A percentile compares a stretch with the other conserved stretches of the same genome.
These are phyloP conservation scores for Cyclocybe aegerita DNA, from an alignment of 768 basidiomycete genomes.

Conservation along the genomic window DNA sequence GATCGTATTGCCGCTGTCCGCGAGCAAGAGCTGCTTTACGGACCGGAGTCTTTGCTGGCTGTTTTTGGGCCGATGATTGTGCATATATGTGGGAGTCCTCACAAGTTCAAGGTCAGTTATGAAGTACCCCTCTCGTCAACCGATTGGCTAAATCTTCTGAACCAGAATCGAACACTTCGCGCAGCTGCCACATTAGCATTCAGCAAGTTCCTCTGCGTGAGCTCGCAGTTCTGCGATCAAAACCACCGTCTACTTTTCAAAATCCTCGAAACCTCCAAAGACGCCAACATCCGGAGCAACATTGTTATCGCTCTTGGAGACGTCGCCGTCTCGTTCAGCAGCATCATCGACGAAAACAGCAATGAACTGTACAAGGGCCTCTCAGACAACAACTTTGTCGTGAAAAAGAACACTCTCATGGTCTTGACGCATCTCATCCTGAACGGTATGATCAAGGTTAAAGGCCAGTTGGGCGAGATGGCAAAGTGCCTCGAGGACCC, in stretches of 20 bases:
- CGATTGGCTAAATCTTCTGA: not conserved
- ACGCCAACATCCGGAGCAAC: conserved; percentile 90
- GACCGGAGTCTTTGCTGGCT: conserved; percentile 75
- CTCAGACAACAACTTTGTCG: conserved; percentile 79
- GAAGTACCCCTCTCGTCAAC: not conserved
- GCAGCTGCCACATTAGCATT: conserved; percentile 86
- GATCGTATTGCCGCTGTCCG: conserved; percentile 83
- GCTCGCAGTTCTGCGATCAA: conserved; percentile 89
- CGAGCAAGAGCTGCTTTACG: conserved; percentile 87
- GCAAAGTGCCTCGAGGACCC: conserved; percentile 98
- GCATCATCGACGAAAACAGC: conserved; percentile 95
- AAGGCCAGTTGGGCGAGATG: conserved; percentile 99
- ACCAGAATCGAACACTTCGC: conserved; percentile 80
- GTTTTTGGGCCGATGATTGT: conserved; percentile 90
- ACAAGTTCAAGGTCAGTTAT: conserved; percentile 77
- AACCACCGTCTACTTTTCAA: conserved; percentile 90
- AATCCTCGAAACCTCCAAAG: conserved; percentile 88
- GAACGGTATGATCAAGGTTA: conserved; percentile 99
- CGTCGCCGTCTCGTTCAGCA: conserved; percentile 97
- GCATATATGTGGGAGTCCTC: conserved; percentile 87
- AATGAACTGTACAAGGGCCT: conserved; percentile 94
- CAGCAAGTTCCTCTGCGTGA: conserved; percentile 96
- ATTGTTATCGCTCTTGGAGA: conserved; percentile 98
- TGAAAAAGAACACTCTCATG: conserved; percentile 99
- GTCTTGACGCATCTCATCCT: conserved; percentile 95